These are phyloP conservation scores for Pichia manshurica DNA, from an alignment of 805 yeast species.

Conservation along the genomic window DNA sequence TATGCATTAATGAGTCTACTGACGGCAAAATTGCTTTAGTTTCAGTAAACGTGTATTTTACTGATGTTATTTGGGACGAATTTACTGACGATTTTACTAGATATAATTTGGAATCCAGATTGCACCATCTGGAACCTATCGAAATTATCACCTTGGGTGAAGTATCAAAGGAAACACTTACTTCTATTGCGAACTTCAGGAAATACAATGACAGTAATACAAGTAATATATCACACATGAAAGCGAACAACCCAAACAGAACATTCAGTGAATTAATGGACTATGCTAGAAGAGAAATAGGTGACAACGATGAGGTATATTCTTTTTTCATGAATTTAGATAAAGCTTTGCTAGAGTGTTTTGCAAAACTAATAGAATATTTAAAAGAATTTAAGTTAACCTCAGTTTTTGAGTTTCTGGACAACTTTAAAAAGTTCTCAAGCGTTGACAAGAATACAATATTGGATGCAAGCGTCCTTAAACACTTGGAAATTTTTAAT, in stretches of 20 bases:
- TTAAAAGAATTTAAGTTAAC: slow-evolving; percentile 60
- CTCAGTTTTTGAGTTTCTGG: slow-evolving; percentile 44
- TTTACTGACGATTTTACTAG: slow-evolving; percentile 56
- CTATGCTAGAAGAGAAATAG: slow-evolving; percentile 1
- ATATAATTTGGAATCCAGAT: slow-evolving; percentile 66
- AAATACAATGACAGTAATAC: slow-evolving; percentile 7
- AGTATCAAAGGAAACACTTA: slow-evolving; percentile 31
- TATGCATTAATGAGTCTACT: slow-evolving; percentile 36
- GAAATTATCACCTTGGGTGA: slow-evolving; percentile 55
- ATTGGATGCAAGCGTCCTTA: slow-evolving; percentile 60
- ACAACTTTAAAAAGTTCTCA: slow-evolving; percentile 49
- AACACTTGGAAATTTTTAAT: slow-evolving; percentile 67
- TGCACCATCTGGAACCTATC: slow-evolving; percentile 68
- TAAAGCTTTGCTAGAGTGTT: slow-evolving; percentile 21
- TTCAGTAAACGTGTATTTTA: slow-evolving; percentile 66
- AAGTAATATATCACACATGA: neutral
- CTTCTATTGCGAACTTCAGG: slow-evolving; percentile 20
- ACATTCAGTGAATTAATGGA: slow-evolving; percentile 12
- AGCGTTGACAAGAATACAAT: slow-evolving; percentile 40
- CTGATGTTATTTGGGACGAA: slow-evolving; percentile 66
- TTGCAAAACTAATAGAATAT: slow-evolving; percentile 46
- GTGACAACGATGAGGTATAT: slow-evolving; percentile 11
- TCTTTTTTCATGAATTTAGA: slow-evolving; percentile 17
- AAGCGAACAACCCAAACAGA: neutral
- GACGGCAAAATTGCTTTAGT: slow-evolving; percentile 39